A percentile compares a stretch with the other conserved stretches of the same genome.
Evolutionary conservation across 768 basidiomycete genomes (phyloP).

Genomic region (Psilocybe cyanescens): DNA sequence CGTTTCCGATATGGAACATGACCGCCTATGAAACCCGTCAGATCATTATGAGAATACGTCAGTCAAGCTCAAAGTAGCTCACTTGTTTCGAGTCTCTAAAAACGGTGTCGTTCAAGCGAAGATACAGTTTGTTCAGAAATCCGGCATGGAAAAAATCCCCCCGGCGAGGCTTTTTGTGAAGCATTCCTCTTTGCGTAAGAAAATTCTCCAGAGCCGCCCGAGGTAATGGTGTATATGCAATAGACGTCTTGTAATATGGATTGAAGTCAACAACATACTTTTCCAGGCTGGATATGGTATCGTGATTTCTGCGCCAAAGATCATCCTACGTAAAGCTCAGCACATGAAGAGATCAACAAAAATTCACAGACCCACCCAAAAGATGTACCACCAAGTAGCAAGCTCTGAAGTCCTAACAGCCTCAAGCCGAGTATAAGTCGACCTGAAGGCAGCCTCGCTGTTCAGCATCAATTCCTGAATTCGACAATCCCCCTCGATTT

Average conservation of each 20-base stretch:
- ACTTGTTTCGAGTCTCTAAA: conserved; percentile 59
- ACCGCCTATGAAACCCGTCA: conserved; percentile 47
- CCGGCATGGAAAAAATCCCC: conserved; percentile 62
- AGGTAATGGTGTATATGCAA: conserved; percentile 73
- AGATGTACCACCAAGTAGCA: conserved; percentile 78
- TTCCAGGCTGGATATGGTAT: conserved; percentile 53
- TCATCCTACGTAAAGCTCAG: conserved; percentile 55
- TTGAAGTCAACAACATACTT: conserved; percentile 64
- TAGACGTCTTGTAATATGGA: conserved; percentile 71
- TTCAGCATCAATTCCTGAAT: conserved; percentile 53
- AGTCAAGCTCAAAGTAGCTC: conserved; percentile 22
- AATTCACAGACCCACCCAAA: conserved; percentile 58
- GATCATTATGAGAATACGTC: background rate
- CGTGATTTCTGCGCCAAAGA: conserved; percentile 71
- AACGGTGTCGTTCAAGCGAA: conserved; percentile 69
- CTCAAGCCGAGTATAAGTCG: conserved; percentile 56
- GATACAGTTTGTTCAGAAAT: conserved; percentile 73
- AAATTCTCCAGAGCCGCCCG: conserved; percentile 67
- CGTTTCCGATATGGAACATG: conserved; percentile 63
- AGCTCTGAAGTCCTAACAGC: conserved; percentile 52
- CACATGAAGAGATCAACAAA: background rate
- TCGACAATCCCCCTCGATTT: conserved; percentile 57
- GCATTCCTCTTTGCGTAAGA: conserved; percentile 61
- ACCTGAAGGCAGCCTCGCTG: conserved; percentile 48
- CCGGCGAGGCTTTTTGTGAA: conserved; percentile 46